Evolutionary conservation across 2,329 filamentous ascomycete genomes (phyloP).

Genomic region (Epicoccum sorghinum): DNA sequence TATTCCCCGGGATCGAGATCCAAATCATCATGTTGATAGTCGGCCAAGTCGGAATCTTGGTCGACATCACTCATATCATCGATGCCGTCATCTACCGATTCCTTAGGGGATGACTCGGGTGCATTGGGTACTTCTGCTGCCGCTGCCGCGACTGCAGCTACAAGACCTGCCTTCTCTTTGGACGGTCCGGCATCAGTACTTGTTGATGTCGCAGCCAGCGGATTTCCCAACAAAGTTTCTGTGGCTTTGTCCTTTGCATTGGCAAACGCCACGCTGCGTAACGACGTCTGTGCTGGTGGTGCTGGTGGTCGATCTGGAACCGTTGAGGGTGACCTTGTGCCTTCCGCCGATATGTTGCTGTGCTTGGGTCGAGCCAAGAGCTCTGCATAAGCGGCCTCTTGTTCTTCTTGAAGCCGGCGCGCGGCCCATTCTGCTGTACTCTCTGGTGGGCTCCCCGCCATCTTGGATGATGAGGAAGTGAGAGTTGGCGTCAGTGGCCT

Average conservation of each 20-base stretch:
- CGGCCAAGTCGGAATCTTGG: slow-evolving; percentile 8
- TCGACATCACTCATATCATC: slow-evolving; percentile 27
- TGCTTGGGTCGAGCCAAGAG: slow-evolving; percentile 14
- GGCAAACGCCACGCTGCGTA: slow-evolving; percentile 34
- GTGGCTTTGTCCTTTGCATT: slow-evolving; percentile 17
- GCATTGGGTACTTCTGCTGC: neutral
- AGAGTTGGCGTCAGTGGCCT: slow-evolving; percentile 24
- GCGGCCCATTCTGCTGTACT: slow-evolving; percentile 11
- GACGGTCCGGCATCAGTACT: neutral
- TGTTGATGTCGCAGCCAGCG: neutral
- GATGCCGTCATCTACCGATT: slow-evolving; percentile 19
- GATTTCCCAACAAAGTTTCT: slow-evolving; percentile 1
- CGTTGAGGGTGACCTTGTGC: slow-evolving; percentile 44
- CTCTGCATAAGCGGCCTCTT: slow-evolving; percentile 1
- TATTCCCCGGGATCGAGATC: slow-evolving; percentile 37
- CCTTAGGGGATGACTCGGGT: neutral
- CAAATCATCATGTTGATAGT: slow-evolving; percentile 39
- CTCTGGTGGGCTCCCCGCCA: slow-evolving; percentile 22
- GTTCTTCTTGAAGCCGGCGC: slow-evolving; percentile 17
- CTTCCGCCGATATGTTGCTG: slow-evolving; percentile 19
- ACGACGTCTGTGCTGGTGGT: slow-evolving; percentile 32
- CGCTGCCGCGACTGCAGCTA: slow-evolving; percentile 1
- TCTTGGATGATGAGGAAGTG: slow-evolving; percentile 19
- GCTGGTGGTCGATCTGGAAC: slow-evolving; percentile 38
- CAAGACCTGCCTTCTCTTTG: slow-evolving; percentile 9